Evolutionary conservation across 2,329 filamentous ascomycete genomes (phyloP).

Genomic region (Aspergillus phoenicis): DNA sequence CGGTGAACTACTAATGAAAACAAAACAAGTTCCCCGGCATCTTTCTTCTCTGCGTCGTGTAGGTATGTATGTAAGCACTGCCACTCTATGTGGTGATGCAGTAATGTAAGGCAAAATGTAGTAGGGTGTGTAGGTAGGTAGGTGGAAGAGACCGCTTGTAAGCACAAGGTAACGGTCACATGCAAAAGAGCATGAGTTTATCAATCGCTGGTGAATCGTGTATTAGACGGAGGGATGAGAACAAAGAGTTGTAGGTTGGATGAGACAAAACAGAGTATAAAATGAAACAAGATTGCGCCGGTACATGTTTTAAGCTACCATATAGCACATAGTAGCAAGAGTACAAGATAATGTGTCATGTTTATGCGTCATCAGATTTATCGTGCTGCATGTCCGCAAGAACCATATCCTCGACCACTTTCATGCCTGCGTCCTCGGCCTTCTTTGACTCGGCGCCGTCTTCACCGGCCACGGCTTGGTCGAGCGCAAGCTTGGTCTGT

Average conservation of each 20-base stretch:
- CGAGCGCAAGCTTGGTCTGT: conserved; percentile 88
- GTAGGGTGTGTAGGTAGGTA: too few species aligned
- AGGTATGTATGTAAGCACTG: too few species aligned
- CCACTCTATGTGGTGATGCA: too few species aligned
- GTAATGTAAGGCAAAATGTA: too few species aligned
- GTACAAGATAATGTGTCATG: not conserved
- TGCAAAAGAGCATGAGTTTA: not conserved
- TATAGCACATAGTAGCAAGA: not conserved
- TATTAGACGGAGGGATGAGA: not conserved
- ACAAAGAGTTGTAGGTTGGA: not conserved
- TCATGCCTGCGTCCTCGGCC: conserved; percentile 52
- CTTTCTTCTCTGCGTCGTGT: too few species aligned
- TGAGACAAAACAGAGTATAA: not conserved
- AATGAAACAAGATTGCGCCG: not conserved
- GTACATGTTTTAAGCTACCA: not conserved
- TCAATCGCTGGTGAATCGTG: not conserved
- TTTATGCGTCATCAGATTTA: conserved; percentile 11
- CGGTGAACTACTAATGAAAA: too few species aligned
- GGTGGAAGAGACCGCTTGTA: not conserved
- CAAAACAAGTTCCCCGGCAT: too few species aligned
- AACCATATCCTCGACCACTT: conserved; percentile 54
- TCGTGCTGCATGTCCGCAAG: conserved; percentile 42
- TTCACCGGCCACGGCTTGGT: conserved; percentile 69
- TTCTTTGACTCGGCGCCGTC: conserved; percentile 55
- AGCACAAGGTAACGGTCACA: not conserved